Evolutionary conservation across 2,329 filamentous ascomycete species (phyloP), one percentile per base, ranked within the genome.

Genomic region (Cladophialophora chaetospira): DNA sequence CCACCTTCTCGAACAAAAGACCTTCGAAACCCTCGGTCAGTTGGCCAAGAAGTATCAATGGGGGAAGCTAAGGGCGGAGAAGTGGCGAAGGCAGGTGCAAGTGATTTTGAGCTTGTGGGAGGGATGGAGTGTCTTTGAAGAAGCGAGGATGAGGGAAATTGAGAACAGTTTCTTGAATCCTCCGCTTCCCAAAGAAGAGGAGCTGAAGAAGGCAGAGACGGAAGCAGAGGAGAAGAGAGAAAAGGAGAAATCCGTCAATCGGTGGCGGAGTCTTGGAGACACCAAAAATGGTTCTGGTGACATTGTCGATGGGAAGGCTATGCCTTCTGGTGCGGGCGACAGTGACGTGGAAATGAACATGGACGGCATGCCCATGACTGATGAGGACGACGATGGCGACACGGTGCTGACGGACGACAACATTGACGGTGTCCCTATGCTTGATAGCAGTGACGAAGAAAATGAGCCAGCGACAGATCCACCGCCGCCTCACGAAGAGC

Each of bases 31-130:
- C 42, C 79, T 97, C 2, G 91, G 91, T 1, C 76, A 82, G 53
- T 81, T 95, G 58, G 85, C 91, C 5, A 86, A 87, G 65, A 85
- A 83, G 52, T 75, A 88, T 19, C 79, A 80, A 42, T 96, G 91
- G 91, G 92, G 92, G 8, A 84, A 89, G 1, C 75, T 96, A 60
- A 86, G 89, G 17, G 86, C 87, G 3, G 89, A 94, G 61, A 92
- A 93, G 72, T 94, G 89, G 88, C 89, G 88, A 71, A 82, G 89
- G 47, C 91, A 88, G 66, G 79, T 94, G 35, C 80, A 81, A 2
- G 79, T 85, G 4, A 79, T 94, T 1, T 75, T 94, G 6, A 80
- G 82, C 44, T 75, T 91, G 31, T 94, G 89, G 82, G 81, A 84
- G 70, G 77, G 77, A 9, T 82, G 80, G 78, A 82, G 77, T 65